A percentile compares a stretch with the other conserved stretches of the same genome.
Evolutionary conservation across 768 basidiomycete genomes (phyloP).

Genomic region (Paxillus ammoniavirescens): DNA sequence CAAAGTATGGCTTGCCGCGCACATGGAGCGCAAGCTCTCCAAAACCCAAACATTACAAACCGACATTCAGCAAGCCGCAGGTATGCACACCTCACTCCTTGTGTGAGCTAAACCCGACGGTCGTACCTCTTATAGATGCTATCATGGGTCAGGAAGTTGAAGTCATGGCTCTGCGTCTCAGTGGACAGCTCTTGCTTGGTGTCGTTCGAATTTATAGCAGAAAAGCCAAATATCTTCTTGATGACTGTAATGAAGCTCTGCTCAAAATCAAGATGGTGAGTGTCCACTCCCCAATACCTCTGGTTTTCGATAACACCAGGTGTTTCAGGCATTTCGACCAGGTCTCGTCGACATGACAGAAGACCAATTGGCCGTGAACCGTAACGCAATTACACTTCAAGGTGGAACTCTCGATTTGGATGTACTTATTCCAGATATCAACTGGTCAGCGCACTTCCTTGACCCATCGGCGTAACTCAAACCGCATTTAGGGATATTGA

Average conservation of each 20-base stretch:
- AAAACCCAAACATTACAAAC: constrained; percentile 94
- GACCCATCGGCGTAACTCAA: constrained; percentile 6
- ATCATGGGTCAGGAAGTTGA: constrained; percentile 94
- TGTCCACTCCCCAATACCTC: not conserved
- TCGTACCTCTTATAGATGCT: constrained; percentile 51
- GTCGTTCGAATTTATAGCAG: constrained; percentile 97
- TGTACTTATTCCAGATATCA: constrained; percentile 72
- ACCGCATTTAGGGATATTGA: constrained; percentile 64
- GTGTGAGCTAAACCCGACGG: not conserved
- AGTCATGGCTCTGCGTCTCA: constrained; percentile 92
- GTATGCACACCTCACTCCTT: constrained; percentile 33
- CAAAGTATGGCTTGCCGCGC: constrained; percentile 98
- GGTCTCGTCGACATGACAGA: constrained; percentile 96
- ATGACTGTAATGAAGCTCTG: constrained; percentile 96
- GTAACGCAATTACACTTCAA: constrained; percentile 86
- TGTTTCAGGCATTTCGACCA: constrained; percentile 81
- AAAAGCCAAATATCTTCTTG: constrained; percentile 95
- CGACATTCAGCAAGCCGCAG: constrained; percentile 92
- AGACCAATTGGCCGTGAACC: constrained; percentile 84
- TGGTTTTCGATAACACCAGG: not conserved
- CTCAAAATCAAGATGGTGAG: constrained; percentile 91
- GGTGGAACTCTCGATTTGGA: constrained; percentile 77
- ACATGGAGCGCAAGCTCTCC: constrained; percentile 97
- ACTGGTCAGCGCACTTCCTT: constrained; percentile 53
- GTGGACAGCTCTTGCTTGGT: constrained; percentile 92